Conservation (phyloP, 192 early-diverging fungal genomes). For the Rhizophagus sp. region DNA sequence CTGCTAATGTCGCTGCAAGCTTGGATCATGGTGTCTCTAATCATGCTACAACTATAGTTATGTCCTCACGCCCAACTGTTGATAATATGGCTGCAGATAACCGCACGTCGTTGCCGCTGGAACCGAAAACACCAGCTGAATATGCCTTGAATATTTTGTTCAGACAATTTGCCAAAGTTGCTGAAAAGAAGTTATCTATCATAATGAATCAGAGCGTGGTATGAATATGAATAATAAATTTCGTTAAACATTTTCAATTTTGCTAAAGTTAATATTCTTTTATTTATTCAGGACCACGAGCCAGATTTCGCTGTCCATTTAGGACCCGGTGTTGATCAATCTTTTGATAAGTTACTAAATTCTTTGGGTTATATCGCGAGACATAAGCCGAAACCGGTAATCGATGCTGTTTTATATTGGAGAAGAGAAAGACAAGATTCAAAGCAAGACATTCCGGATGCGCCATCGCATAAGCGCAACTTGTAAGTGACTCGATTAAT, state of each 20-base stretch:
- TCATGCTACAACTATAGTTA: background rate
- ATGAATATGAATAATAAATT: slow-evolving; percentile 3
- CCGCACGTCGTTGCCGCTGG: slow-evolving; percentile 24
- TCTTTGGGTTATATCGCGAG: slow-evolving; percentile 80
- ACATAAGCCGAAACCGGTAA: slow-evolving; percentile 84
- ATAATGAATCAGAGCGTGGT: slow-evolving; percentile 46
- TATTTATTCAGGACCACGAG: slow-evolving; percentile 59
- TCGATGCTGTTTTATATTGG: slow-evolving; percentile 78
- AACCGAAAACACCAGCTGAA: slow-evolving; percentile 51
- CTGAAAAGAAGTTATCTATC: slow-evolving; percentile 53
- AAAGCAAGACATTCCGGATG: slow-evolving; percentile 39
- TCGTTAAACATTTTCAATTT: slow-evolving; percentile 15
- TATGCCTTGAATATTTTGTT: slow-evolving; percentile 59
- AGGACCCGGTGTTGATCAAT: slow-evolving; percentile 66
- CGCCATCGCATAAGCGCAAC: slow-evolving; percentile 33
- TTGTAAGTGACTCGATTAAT: background rate
- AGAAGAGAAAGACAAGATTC: slow-evolving; percentile 66
- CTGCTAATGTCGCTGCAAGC: background rate
- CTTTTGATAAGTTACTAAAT: slow-evolving; percentile 79
- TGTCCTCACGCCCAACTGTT: background rate
- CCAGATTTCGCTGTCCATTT: slow-evolving; percentile 60
- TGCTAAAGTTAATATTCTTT: background rate
- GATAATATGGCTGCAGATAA: background rate
- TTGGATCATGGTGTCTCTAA: background rate
- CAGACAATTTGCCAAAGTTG: slow-evolving; percentile 59